phyloP scores from a whole-genome alignment of 2,329 filamentous ascomycete species.

The Fusarium odoratissimum region DNA sequence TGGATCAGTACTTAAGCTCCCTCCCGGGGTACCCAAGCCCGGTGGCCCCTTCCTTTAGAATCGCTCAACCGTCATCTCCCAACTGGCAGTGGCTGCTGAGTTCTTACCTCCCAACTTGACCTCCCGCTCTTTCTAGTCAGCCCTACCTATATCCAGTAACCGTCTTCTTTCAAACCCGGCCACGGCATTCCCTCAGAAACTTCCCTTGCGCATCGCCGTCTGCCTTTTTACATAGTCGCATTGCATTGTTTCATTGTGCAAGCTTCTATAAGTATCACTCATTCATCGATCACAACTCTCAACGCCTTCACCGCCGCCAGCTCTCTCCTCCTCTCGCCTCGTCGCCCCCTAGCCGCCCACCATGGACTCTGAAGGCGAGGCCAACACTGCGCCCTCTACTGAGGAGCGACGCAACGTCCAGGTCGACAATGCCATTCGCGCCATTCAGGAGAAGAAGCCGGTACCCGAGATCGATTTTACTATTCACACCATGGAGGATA shows the following conservation, averaged over 20 bases:
- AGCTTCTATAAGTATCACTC: constrained; percentile 17
- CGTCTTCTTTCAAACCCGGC: constrained; percentile 36
- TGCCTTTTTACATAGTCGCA: constrained; percentile 16
- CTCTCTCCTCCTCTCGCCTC: constrained; percentile 30
- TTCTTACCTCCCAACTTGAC: constrained; percentile 34
- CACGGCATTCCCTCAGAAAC: constrained; percentile 16
- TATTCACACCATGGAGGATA: constrained; percentile 98
- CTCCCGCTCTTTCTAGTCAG: constrained; percentile 43
- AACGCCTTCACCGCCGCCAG: constrained; percentile 44
- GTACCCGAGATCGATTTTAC: constrained; percentile 98
- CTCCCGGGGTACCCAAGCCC: constrained; percentile 24
- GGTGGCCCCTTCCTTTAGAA: constrained; percentile 7
- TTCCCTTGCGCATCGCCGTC: constrained; percentile 4
- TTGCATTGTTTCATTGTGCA: constrained; percentile 13
- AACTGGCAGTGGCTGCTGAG: constrained; percentile 20
- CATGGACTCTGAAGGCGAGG: constrained; percentile 61
- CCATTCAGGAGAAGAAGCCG: constrained; percentile 94
- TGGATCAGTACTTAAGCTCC: constrained; percentile 23
- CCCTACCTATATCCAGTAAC: constrained; percentile 40
- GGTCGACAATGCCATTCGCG: constrained; percentile 90
- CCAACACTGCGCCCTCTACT: constrained; percentile 45
- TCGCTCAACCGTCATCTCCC: constrained; percentile 33
- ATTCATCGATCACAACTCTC: constrained; percentile 21
- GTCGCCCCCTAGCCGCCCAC: constrained; percentile 36
- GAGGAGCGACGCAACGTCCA: constrained; percentile 67